Evolutionary conservation across 345 rosid species (phyloP).

Genomic region (Sonneratia alba): DNA sequence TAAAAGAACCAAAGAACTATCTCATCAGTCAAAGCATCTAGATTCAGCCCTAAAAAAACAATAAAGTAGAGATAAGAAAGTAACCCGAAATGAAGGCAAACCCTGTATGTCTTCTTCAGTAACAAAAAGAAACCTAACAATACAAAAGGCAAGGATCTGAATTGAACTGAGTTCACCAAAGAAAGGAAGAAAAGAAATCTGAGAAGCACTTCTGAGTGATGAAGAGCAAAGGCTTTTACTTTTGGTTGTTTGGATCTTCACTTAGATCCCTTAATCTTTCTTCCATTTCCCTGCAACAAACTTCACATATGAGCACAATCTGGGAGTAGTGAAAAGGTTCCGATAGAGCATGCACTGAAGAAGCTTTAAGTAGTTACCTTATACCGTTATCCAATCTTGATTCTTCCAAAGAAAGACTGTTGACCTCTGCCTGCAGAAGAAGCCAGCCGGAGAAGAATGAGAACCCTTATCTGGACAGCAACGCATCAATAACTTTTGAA

Average conservation of each 20-base stretch:
- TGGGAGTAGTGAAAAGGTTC: background rate
- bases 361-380: constrained; percentile 28
- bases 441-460: background rate
- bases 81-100: constrained; percentile 85
- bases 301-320: constrained; percentile 16
- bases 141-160: background rate
- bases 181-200: background rate
- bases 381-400: constrained; percentile 49
- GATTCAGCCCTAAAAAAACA: constrained; percentile 1
- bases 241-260: constrained; percentile 77
- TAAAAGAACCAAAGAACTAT: constrained; percentile 18
- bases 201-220: background rate
- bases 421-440: constrained; percentile 57
- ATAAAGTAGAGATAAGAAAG: constrained; percentile 12
- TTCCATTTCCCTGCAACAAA: constrained; percentile 69
- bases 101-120: constrained; percentile 92
- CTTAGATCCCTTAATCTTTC: constrained; percentile 73
- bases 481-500: background rate
- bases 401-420: constrained; percentile 60
- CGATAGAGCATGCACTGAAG: background rate
- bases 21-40: constrained; percentile 4
- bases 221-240: constrained; percentile 26
- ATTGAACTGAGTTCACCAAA: background rate
- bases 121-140: constrained; percentile 78
- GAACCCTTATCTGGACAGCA: no score